Base-by-base conservation (phyloP, 371 early-diverging fungal genomes). In the Mortierella sp. region DNA sequence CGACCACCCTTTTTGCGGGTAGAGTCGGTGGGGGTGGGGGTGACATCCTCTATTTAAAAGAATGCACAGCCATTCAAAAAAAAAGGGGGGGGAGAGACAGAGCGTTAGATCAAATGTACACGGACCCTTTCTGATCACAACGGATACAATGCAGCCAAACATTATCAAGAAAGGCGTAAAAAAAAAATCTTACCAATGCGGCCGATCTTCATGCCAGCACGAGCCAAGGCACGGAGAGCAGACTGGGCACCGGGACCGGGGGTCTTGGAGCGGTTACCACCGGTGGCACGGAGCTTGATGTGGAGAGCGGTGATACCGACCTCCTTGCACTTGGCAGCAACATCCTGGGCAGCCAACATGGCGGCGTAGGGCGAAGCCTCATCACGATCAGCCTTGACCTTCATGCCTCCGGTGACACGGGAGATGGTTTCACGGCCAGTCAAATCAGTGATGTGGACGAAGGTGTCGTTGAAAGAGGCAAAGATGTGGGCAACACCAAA, bases 361-460 rank as follows among this genome's bases (percentile, higher is more conserved):
- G 99, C 99, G 69, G 99, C 99, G 90, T 99, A 99, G 80, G 99
- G 99, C 64, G 99, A 99, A 57, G 99, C 97, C 87, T 99, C 99
- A 88, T 99, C 99, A 90, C 99, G 98, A 89, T 99, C 99, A 76
- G 99, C 98, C 95, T 99, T 99, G 82, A 99, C 99, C 92, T 98
- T 99, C 99, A 99, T 99, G 84, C 99, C 99, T 92, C 97, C 99
- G 82, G 99, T 99, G 73, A 99, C 95, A 90, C 99, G 98, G 85
- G 93, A 89, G 85, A 99, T 98, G 86, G 99, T 99, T 91, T 99
- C 99, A 84, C 97, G 94, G 58, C 99, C 99, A 74, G 99, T 97
- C 80, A 99, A 88, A 97, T 99, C 99, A 68, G 99, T 99, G 74
- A 99, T 94, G 91, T 99, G 99, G 81, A 94, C 89, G 50, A 79